These are phyloP conservation scores for Ganoderma boninense DNA, from an alignment of 1,284 basidiomycete species.

Conservation along the genomic window DNA sequence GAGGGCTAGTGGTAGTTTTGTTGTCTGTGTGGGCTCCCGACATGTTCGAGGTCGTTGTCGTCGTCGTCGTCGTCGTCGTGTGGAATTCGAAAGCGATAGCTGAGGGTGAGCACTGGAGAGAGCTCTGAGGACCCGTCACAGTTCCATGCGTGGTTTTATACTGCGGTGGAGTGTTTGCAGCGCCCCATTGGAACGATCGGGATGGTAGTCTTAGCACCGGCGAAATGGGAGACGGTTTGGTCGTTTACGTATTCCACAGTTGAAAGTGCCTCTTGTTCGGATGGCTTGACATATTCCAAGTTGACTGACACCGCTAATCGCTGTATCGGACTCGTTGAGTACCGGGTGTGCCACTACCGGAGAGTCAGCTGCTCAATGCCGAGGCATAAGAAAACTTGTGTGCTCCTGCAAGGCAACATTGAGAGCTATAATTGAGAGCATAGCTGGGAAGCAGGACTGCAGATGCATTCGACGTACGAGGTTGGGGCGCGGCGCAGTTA, in stretches of 20 bases:
- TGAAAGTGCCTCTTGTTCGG: neutral
- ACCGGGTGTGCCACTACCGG: neutral
- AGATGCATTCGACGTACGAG: neutral
- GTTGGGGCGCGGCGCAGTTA: neutral
- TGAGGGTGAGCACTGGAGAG: neutral
- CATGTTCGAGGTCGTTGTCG: too few species aligned
- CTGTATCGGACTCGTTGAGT: neutral
- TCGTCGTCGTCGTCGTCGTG: neutral
- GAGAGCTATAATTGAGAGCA: neutral
- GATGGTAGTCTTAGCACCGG: neutral
- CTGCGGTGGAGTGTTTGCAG: neutral
- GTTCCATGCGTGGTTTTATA: neutral
- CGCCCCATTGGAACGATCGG: neutral
- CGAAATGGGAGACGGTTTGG: neutral
- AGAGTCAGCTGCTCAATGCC: neutral
- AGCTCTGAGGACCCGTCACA: neutral
- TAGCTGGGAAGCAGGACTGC: neutral
- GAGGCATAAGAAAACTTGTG: neutral
- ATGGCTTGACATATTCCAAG: neutral
- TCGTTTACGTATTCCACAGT: neutral
- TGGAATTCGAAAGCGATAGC: neutral
- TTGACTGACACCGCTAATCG: neutral
- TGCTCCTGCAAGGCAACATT: neutral
- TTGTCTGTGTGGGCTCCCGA: neutral
- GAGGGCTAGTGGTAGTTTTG: neutral